Percentiles rank a stretch among this genome's conserved stretches.
Conservation (phyloP, 2,329 filamentous ascomycete genomes). For the Cercospora citrullina region DNA sequence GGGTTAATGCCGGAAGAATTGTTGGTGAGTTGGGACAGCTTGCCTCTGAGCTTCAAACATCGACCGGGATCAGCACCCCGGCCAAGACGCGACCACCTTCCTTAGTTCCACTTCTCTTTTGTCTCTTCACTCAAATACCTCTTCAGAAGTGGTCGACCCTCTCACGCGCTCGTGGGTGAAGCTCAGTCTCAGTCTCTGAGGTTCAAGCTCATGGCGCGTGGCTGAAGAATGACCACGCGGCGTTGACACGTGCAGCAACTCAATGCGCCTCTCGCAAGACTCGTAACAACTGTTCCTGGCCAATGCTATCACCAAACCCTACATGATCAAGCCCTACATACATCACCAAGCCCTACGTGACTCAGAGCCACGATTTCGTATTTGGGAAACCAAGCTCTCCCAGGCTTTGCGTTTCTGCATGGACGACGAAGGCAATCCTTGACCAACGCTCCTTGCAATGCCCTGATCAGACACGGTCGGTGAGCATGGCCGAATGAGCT, state of each 20-base stretch:
- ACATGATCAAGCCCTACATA: neutral
- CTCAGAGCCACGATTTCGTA: neutral
- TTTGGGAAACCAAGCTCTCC: neutral
- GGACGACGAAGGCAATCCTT: neutral
- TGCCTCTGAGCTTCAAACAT: neutral
- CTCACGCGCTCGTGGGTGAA: neutral
- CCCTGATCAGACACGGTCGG: neutral
- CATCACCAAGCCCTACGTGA: neutral
- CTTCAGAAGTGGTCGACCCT: neutral
- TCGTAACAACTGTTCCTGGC: neutral
- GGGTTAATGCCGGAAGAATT: slow-evolving; percentile 7
- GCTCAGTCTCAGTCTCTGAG: neutral
- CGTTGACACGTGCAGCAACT: neutral
- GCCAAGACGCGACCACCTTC: neutral
- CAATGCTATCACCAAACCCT: neutral
- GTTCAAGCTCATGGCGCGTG: neutral
- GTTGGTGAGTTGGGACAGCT: slow-evolving; percentile 5
- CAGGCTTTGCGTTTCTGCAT: neutral
- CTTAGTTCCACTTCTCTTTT: neutral
- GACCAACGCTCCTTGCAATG: neutral
- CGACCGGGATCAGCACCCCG: neutral
- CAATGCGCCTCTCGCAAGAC: neutral
- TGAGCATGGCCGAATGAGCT: neutral
- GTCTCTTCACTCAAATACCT: neutral
- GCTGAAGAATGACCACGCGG: neutral